phyloP scores from a whole-genome alignment of 1,284 basidiomycete species.

The Grifola frondosa region DNA sequence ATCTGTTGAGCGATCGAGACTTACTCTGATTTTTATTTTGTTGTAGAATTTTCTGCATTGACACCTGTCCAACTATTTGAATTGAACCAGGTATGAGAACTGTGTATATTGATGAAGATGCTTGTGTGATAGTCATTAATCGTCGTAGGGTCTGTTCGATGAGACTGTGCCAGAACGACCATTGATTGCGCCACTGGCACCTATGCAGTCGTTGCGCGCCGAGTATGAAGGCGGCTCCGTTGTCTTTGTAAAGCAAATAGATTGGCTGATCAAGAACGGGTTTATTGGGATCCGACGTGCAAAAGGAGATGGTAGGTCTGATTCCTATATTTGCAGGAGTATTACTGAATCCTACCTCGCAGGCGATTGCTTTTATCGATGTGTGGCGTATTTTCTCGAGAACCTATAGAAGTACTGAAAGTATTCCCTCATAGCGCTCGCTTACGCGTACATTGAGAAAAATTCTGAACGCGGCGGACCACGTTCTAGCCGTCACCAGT shows the following conservation, averaged over 20 bases:
- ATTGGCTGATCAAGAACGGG: conserved; percentile 55
- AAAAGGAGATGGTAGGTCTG: conserved; percentile 46
- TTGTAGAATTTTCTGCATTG: conserved; percentile 1
- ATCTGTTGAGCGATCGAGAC: not conserved
- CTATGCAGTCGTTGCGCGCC: conserved; percentile 49
- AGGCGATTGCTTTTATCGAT: conserved; percentile 66
- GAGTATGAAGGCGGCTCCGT: conserved; percentile 67
- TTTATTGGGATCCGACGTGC: conserved; percentile 66
- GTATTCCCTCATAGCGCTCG: conserved; percentile 45
- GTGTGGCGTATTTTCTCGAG: conserved; percentile 34
- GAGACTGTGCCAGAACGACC: conserved; percentile 40
- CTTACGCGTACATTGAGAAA: conserved; percentile 55
- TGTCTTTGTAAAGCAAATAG: conserved; percentile 66
- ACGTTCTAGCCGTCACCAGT: conserved; percentile 46
- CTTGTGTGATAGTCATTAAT: not conserved
- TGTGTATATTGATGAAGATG: too few species aligned
- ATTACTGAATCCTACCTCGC: not conserved
- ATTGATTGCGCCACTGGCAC: conserved; percentile 47
- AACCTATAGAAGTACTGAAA: not conserved
- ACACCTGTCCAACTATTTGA: conserved; percentile 18
- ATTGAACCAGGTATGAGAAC: conserved; percentile 17
- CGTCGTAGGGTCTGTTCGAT: conserved; percentile 10
- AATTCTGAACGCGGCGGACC: conserved; percentile 44
- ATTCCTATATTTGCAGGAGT: not conserved
- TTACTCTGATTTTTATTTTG: not conserved